Evolutionary conservation across 768 basidiomycete genomes (phyloP).

Genomic region (Mycena venus): DNA sequence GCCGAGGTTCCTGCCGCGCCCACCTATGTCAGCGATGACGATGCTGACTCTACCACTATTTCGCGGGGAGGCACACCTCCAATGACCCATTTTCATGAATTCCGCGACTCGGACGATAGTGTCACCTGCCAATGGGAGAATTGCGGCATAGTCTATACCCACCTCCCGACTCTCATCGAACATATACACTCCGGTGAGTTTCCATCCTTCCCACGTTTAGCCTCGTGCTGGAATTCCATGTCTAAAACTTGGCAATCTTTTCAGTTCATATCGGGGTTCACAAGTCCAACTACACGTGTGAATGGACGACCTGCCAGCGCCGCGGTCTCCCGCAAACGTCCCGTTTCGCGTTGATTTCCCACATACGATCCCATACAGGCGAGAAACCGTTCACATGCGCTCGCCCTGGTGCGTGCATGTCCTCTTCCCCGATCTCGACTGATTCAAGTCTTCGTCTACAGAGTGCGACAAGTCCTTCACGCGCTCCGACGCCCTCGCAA

Average conservation of each 20-base stretch:
- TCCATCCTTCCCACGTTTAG: neutral
- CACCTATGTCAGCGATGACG: conserved; percentile 20
- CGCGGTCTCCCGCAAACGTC: conserved; percentile 89
- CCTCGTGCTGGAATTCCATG: neutral
- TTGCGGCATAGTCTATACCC: conserved; percentile 80
- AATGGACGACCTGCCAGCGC: conserved; percentile 88
- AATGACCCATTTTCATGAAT: conserved; percentile 29
- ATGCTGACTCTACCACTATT: conserved; percentile 8
- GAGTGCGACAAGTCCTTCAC: conserved; percentile 97
- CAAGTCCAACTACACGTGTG: conserved; percentile 89
- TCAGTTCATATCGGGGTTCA: conserved; percentile 86
- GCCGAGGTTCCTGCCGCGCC: neutral
- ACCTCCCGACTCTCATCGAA: conserved; percentile 81
- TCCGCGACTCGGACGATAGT: conserved; percentile 60
- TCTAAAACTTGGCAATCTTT: conserved; percentile 13
- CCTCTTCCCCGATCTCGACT: conserved; percentile 10
- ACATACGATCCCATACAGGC: conserved; percentile 93
- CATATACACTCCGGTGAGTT: conserved; percentile 86
- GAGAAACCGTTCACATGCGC: conserved; percentile 93
- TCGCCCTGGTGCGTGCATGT: conserved; percentile 72
- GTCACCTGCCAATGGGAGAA: conserved; percentile 89
- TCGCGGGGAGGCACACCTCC: conserved; percentile 17
- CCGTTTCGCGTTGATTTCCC: conserved; percentile 90
- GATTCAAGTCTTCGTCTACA: conserved; percentile 43
- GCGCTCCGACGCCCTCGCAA: conserved; percentile 92